Evolutionary conservation across 768 basidiomycete species (phyloP), one percentile per base, ranked within the genome.

Genomic region (Lepiota venenata): DNA sequence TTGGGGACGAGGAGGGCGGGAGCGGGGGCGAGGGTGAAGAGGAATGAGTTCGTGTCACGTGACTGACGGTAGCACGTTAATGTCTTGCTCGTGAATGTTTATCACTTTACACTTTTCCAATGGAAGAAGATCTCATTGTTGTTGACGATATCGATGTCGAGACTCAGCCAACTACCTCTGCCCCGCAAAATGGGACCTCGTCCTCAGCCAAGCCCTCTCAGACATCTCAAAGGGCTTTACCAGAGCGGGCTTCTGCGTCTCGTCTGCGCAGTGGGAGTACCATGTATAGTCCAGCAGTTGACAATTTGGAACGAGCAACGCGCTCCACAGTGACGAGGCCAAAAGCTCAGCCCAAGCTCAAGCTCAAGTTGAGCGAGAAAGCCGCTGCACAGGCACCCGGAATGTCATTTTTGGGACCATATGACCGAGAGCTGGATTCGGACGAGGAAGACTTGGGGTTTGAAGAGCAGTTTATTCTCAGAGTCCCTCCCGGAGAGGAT

Each of bases 391-490:
- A 87, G 63, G 87, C 88, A 27, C 88, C 87, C 47, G 92, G 91
- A 56, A 88, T 84, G 83, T 90, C 87, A 29, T 95, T 94, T 67
- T 72, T 95, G 52, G 96, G 96, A 6, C 79, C 87, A 11, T 98
- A 94, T 68, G 95, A 98, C 72, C 77, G 94, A 40, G 96, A 98
- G 66, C 74, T 98, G 49, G 96, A 98, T 68, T 94, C 91, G 47
- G 93, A 98, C 63, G 92, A 94, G 43, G 94, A 97, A 55, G 95
- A 97, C 54, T 69, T 98, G 55, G 85, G 87, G 14, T 97, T 98
- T 61, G 97, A 99, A 70, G 97, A 99, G 70, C 95, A 98, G 63
- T 98, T 98, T 64, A 86, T 99, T 51, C 73, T 99, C 29, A 71
- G 95, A 25, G 83, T 98, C 77, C 92, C 91, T 0, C 82, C 87